Base-by-base conservation (phyloP, 176 grass and related monocot genomes). In the Echinochloa phyllopogon region DNA sequence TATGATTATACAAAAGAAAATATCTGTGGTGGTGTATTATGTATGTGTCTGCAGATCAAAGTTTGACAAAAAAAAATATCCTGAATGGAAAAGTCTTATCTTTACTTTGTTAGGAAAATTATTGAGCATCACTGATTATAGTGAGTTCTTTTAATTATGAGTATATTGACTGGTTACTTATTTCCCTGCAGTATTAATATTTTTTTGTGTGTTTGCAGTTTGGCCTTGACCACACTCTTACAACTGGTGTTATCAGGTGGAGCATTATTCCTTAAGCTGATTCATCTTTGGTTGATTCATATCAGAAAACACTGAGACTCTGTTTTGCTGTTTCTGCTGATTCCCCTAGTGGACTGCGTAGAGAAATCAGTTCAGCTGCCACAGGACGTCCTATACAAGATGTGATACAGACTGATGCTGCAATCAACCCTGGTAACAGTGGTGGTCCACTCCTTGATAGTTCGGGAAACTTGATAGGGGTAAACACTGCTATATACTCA, bases 371-470 rank as follows among this genome's bases (percentile, higher is more conserved):
- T 88, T 99, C 96, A 73, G 96, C 96, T 72, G 96, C 96, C 82
- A 96, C 96, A 13, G 96, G 96, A 74, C 89, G 96, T n/a, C 96
- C 96, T 87, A 99, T 99, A 92, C 96, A 99, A 80, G 96, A 99
- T 84, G 96, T 99, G 29, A 99, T 99, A 86, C 96, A 99, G 82
- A 99, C 96, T 62, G 93, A 99, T 84, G 96, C 93, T 72, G 96
- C 96, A 38, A 96, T 99, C 83, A 99, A 99, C 58, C 96, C 96
- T 87, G 96, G 96, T 69, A 99, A 99, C 66, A 99, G 96, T 6
- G 96, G 96, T 9, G 96, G 96, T 14, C 96, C 96, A 25, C 90
- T 98, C 53, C 87, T 99, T 77, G 96, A 99, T 87, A 99, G 96
- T 75, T 87, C 96, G 21, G 96, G 96, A 89, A 99, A 84, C 60